These are phyloP conservation scores for Anaeramoeba ignava DNA, from an alignment of 78 protist species.

Conservation along the genomic window DNA sequence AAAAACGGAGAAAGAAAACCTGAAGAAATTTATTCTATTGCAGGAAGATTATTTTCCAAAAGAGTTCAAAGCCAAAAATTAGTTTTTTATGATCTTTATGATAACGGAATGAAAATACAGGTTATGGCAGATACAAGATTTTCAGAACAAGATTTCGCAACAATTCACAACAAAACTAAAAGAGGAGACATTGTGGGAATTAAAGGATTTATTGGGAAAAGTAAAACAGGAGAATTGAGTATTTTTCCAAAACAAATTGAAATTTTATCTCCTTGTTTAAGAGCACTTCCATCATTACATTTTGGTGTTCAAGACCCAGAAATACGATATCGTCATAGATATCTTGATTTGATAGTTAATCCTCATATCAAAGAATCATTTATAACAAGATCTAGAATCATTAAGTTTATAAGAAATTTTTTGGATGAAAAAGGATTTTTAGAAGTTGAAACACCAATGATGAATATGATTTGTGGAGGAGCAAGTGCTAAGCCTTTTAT, in stretches of 20 bases:
- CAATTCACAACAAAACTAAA: constrained; percentile 34
- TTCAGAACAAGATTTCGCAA: constrained; percentile 39
- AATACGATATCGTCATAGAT: constrained; percentile 57
- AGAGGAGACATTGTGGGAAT: constrained; percentile 98
- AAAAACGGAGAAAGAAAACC: background rate
- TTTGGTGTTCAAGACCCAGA: constrained; percentile 53
- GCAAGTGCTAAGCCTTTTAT: background rate
- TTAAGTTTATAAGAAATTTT: constrained; percentile 63
- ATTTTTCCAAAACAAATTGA: constrained; percentile 52
- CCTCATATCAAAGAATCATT: constrained; percentile 42
- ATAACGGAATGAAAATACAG: constrained; percentile 71
- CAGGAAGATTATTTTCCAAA: constrained; percentile 18
- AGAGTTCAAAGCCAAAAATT: constrained; percentile 64
- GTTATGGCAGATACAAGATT: constrained; percentile 38
- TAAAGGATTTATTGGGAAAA: constrained; percentile 63
- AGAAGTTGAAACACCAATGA: constrained; percentile 33
- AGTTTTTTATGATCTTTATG: constrained; percentile 68
- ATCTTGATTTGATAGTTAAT: constrained; percentile 91
- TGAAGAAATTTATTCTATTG: background rate
- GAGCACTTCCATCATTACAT: constrained; percentile 64
- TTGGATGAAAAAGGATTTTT: constrained; percentile 13
- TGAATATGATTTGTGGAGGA: constrained; percentile 9
- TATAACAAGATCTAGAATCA: constrained; percentile 55
- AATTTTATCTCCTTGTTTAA: constrained; percentile 94
- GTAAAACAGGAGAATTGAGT: constrained; percentile 89